These are phyloP conservation scores for Leccinum subgranulosum DNA, from an alignment of 768 basidiomycete genomes.

Conservation along the genomic window DNA sequence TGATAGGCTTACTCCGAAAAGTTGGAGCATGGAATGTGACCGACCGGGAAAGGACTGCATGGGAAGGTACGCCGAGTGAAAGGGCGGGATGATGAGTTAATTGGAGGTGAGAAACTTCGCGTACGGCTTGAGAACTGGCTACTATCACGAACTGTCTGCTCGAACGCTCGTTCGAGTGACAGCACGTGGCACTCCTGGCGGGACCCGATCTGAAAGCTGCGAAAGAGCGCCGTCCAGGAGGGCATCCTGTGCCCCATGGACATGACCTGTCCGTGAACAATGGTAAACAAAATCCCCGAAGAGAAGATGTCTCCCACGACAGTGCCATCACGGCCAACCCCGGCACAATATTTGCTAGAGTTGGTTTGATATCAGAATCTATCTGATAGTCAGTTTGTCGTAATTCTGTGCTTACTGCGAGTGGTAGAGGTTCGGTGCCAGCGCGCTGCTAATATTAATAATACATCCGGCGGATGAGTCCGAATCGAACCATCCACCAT, in stretches of 20 bases:
- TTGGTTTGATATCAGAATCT: neutral
- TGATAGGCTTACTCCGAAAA: conserved; percentile 13
- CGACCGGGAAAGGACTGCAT: conserved; percentile 1
- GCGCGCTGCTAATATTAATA: neutral
- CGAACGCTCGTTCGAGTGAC: neutral
- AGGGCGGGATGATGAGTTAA: neutral
- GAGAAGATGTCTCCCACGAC: neutral
- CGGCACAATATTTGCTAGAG: neutral
- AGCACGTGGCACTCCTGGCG: neutral
- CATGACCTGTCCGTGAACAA: neutral
- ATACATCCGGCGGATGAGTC: neutral
- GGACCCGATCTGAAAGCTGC: neutral
- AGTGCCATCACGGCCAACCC: neutral
- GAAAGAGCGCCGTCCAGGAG: neutral
- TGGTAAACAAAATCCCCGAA: neutral
- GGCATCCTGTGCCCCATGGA: neutral
- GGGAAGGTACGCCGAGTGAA: conserved; percentile 8
- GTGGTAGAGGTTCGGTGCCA: neutral
- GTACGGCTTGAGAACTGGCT: conserved; percentile 12
- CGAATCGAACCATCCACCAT: neutral
- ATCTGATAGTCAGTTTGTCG: neutral
- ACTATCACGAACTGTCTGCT: neutral
- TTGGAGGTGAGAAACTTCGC: conserved; percentile 13
- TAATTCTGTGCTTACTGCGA: neutral
- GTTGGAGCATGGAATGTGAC: neutral